phyloP scores from a whole-genome alignment of 108 stramenopile species.

The Pelagomonas calceolata region DNA sequence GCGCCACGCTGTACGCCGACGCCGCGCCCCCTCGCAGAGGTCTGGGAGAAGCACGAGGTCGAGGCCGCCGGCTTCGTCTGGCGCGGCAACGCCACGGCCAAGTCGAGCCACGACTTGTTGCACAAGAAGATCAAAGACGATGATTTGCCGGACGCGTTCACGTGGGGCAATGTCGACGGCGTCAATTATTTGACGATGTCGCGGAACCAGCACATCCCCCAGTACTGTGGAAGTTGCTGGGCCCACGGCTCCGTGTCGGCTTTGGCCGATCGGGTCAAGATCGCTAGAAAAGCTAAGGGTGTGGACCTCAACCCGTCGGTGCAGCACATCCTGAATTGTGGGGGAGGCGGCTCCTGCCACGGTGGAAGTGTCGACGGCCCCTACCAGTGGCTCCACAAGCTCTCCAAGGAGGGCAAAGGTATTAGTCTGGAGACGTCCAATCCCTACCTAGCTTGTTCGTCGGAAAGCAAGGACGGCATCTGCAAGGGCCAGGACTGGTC shows the following conservation, averaged over 20 bases:
- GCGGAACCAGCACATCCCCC: slow-evolving; percentile 84
- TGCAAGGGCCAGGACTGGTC: slow-evolving; percentile 33
- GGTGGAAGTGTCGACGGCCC: slow-evolving; percentile 26
- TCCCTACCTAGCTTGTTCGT: slow-evolving; percentile 70
- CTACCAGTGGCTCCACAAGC: slow-evolving; percentile 23
- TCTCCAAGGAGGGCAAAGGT: slow-evolving; percentile 4
- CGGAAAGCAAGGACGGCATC: slow-evolving; percentile 47
- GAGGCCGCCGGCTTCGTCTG: slow-evolving; percentile 1
- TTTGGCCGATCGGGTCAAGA: slow-evolving; percentile 81
- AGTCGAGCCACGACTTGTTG: not conserved
- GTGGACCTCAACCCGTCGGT: slow-evolving; percentile 18
- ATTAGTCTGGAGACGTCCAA: slow-evolving; percentile 54
- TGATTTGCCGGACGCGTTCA: slow-evolving; percentile 59
- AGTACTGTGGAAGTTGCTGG: slow-evolving; percentile 74
- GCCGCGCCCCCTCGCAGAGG: no score
- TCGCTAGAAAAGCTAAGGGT: slow-evolving; percentile 50
- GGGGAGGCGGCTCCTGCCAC: slow-evolving; percentile 28
- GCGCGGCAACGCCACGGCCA: not conserved
- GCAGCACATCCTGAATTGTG: slow-evolving; percentile 29
- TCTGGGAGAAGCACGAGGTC: not conserved
- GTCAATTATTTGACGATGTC: slow-evolving; percentile 52
- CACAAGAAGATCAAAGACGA: not conserved
- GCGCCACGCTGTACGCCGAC: no score
- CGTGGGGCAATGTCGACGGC: slow-evolving; percentile 62
- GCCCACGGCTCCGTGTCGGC: slow-evolving; percentile 69